Evolutionary conservation across 225 moss, liverwort and hornwort genomes (phyloP), one percentile per base, ranked within the genome.

Genomic region (Polytrichum formosum): DNA sequence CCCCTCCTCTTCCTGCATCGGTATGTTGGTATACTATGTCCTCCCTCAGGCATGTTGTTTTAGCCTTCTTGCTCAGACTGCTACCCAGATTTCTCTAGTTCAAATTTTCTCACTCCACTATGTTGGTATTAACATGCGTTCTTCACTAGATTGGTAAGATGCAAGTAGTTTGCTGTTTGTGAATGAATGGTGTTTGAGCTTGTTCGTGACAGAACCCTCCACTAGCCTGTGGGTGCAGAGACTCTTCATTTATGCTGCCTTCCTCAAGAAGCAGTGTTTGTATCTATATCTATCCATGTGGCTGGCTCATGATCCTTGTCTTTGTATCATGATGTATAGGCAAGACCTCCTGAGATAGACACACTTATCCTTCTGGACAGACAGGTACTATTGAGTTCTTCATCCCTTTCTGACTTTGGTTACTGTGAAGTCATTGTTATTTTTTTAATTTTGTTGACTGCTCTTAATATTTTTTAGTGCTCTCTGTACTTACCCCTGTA

Each of bases 311-410:
- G 10, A 6, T 66, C 62, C 16, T 28, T 30, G 28, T 26, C 28
- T 18, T 25, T 28, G n/a, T 27, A 77, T 69, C 37, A 67, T 77
- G 46, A 72, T 76, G 78, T 73, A 35, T 70, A 85, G 83, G 88
- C 68, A 61, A 74, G 72, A 62, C 75, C 83, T 70, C 88, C 94
- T 54, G 92, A 92, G 82, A 94, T 98, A 75, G 83, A 98, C 70
- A 92, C 91, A 56, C 90, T 98, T 78, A 78, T 98, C 68, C 92
- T 98, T 29, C 80, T 98, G 31, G 97, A 98, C 74, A 86, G 97
- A 35, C 88, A 94, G 84, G 97, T 94, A 67, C 63, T 53, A 54
- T 63, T 30, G 65, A 28, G 23, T 65, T 70, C 13, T 59, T 27
- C 30, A 25, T 46, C 13, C 13, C 46, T 2, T 46, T 13, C 46